Percentiles rank a stretch among this genome's conserved stretches.
phyloP scores from a whole-genome alignment of 495 filamentous ascomycete genomes.

The Evernia prunastri region DNA sequence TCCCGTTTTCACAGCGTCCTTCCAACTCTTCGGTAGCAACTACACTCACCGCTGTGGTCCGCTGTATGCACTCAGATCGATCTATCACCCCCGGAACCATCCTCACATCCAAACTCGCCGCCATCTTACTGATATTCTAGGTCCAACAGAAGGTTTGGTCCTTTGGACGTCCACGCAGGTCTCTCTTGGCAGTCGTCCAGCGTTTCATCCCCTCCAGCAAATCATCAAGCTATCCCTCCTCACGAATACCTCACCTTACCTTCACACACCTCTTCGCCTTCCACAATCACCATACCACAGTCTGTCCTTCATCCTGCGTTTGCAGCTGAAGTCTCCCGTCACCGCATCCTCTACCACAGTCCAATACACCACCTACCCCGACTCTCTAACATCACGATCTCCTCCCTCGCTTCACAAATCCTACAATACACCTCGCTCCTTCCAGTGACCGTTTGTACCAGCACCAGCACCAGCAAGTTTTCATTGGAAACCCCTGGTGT shows the following conservation, averaged over 20 bases:
- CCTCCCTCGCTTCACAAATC: slow-evolving; percentile 26
- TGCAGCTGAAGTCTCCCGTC: slow-evolving; percentile 18
- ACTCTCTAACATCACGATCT: slow-evolving; percentile 29
- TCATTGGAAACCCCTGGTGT: slow-evolving; percentile 83
- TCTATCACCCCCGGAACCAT: background rate
- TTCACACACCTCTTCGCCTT: slow-evolving; percentile 24
- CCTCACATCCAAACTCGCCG: background rate
- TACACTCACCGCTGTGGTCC: background rate
- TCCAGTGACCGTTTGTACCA: slow-evolving; percentile 23
- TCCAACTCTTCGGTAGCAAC: background rate
- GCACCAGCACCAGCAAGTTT: slow-evolving; percentile 90
- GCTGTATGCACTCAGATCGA: background rate
- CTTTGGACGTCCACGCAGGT: slow-evolving; percentile 10
- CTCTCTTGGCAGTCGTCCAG: slow-evolving; percentile 20
- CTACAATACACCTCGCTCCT: slow-evolving; percentile 22
- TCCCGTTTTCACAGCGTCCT: background rate
- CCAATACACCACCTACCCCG: slow-evolving; percentile 23
- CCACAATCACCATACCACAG: slow-evolving; percentile 19
- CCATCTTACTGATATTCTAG: slow-evolving; percentile 2
- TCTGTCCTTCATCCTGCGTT: slow-evolving; percentile 19
- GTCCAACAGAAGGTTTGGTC: slow-evolving; percentile 18
- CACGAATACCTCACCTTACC: slow-evolving; percentile 18
- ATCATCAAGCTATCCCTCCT: slow-evolving; percentile 15
- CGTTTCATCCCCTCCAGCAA: slow-evolving; percentile 9
- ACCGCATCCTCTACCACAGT: slow-evolving; percentile 20